These are phyloP conservation scores for Cynara cardunculus DNA, from an alignment of 129 eudicot genomes.

Conservation along the genomic window DNA sequence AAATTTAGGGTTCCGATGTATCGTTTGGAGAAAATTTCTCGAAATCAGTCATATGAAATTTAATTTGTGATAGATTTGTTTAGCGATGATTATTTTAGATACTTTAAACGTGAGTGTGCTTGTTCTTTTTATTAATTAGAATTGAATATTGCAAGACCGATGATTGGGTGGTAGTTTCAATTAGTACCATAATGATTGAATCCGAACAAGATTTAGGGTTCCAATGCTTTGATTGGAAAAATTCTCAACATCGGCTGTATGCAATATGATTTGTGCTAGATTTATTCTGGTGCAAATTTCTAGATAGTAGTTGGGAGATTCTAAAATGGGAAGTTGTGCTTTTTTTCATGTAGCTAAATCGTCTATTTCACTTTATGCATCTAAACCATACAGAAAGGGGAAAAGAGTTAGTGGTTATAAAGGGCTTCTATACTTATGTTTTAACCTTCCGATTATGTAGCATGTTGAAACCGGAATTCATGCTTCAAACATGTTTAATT, in stretches of 20 bases:
- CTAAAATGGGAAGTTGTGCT: conserved; percentile 2
- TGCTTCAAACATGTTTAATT: background rate
- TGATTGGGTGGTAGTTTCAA: background rate
- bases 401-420: conserved; percentile 9
- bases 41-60: background rate
- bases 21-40: background rate
- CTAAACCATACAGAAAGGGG: conserved; percentile 19
- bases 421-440: conserved; percentile 1
- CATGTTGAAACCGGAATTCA: conserved; percentile 1
- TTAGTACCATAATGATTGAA: conserved; percentile 17
- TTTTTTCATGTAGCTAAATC: conserved; percentile 16
- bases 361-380: background rate
- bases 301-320: background rate
- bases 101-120: background rate
- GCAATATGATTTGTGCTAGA: conserved; percentile 9
- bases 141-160: background rate
- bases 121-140: conserved; percentile 6
- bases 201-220: conserved; percentile 19
- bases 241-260: background rate
- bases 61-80: conserved; percentile 15
- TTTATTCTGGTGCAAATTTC: conserved; percentile 6
- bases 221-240: background rate
- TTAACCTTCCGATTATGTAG: conserved; percentile 4
- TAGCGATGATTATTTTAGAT: background rate
- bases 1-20: conserved; percentile 19